phyloP scores from a whole-genome alignment of 108 stramenopile species.

The Stephanodiscus triporus region DNA sequence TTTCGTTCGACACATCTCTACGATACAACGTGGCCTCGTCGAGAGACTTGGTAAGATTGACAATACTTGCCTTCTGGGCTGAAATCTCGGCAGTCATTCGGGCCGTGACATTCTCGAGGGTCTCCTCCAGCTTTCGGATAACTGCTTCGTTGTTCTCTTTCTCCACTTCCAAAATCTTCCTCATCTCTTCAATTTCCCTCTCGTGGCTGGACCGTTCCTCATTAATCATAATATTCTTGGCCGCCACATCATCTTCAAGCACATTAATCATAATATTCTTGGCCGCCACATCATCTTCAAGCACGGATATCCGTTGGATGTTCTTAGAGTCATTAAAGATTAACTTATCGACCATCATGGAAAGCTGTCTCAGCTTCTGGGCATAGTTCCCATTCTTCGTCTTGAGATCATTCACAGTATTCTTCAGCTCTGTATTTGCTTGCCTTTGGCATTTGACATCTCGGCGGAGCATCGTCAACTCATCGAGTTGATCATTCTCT shows the following conservation, averaged over 20 bases:
- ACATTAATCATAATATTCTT: not conserved
- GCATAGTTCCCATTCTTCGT: not conserved
- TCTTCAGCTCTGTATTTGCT: not conserved
- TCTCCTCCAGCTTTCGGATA: not conserved
- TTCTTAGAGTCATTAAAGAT: not conserved
- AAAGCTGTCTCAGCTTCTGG: not conserved
- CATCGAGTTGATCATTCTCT: not conserved
- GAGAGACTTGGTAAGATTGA: not conserved
- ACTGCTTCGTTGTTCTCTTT: not conserved
- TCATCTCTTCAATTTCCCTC: not conserved
- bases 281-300: not conserved
- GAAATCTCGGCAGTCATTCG: not conserved
- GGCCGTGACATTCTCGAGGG: not conserved
- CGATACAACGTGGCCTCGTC: not conserved
- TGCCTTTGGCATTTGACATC: not conserved
- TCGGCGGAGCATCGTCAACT: not conserved
- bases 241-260: not conserved
- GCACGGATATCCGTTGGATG: not conserved
- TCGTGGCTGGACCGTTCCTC: not conserved
- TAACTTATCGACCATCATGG: not conserved
- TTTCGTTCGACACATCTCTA: not conserved
- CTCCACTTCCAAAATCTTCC: not conserved
- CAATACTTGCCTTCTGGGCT: not conserved
- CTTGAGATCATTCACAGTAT: not conserved
- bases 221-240: not conserved